phyloP scores from a whole-genome alignment of 352 stramenopile species.

The Globisporangium radiosum region DNA sequence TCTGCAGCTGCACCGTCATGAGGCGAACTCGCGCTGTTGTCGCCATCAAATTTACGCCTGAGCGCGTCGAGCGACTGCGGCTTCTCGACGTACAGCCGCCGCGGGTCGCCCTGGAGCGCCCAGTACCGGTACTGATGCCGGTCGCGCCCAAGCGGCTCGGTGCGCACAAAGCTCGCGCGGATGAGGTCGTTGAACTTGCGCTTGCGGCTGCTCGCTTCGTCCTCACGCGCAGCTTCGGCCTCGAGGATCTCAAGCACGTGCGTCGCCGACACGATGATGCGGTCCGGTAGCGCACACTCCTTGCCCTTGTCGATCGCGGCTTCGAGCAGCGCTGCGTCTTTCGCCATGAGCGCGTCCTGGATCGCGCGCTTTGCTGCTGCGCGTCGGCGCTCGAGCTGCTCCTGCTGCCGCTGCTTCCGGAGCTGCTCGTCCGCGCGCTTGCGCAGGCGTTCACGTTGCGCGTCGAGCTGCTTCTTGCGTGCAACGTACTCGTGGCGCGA shows the following conservation, averaged over 20 bases:
- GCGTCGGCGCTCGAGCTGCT: slow-evolving; percentile 63
- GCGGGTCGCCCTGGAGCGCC: slow-evolving; percentile 60
- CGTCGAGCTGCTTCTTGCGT: slow-evolving; percentile 65
- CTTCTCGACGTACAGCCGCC: slow-evolving; percentile 66
- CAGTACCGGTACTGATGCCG: slow-evolving; percentile 56
- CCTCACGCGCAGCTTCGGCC: slow-evolving; percentile 53
- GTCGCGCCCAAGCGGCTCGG: slow-evolving; percentile 67
- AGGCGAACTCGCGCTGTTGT: neutral
- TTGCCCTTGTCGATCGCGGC: slow-evolving; percentile 64
- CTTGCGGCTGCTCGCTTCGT: slow-evolving; percentile 56
- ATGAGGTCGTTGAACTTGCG: slow-evolving; percentile 55
- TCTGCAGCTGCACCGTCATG: neutral
- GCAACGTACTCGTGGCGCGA: slow-evolving; percentile 79
- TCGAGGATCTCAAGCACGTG: slow-evolving; percentile 78
- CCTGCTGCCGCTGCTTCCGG: slow-evolving; percentile 57
- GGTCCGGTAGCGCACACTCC: slow-evolving; percentile 53
- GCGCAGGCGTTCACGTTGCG: slow-evolving; percentile 53
- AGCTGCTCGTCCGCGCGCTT: slow-evolving; percentile 45
- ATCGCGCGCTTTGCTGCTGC: slow-evolving; percentile 57
- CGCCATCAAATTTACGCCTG: slow-evolving; percentile 27
- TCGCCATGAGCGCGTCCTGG: slow-evolving; percentile 51
- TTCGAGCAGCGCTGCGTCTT: slow-evolving; percentile 46
- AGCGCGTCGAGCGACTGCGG: slow-evolving; percentile 34
- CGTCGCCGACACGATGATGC: slow-evolving; percentile 61
- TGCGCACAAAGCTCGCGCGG: slow-evolving; percentile 64